Evolutionary conservation across 495 filamentous ascomycete genomes (phyloP).

Genomic region (Hypoxylon intermedium): DNA sequence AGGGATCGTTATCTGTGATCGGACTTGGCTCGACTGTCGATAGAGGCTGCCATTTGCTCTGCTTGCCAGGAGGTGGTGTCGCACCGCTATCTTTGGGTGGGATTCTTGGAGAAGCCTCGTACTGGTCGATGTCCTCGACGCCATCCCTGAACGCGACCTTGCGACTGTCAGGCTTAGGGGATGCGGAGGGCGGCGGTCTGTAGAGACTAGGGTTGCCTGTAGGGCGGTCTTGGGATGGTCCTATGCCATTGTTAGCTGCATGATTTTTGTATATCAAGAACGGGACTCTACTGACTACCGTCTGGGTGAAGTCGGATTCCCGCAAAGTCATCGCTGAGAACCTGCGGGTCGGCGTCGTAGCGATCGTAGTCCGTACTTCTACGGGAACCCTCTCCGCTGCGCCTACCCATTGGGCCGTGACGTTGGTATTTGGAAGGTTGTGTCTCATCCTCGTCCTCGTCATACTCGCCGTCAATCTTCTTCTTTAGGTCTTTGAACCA

Average conservation of each 20-base stretch:
- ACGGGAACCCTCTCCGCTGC: slow-evolving; percentile 57
- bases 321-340: slow-evolving; percentile 90
- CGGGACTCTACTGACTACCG: slow-evolving; percentile 64
- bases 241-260: slow-evolving; percentile 29
- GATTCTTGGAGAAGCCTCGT: slow-evolving; percentile 64
- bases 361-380: slow-evolving; percentile 83
- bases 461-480: slow-evolving; percentile 84
- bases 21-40: slow-evolving; percentile 86
- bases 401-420: slow-evolving; percentile 42
- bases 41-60: slow-evolving; percentile 96
- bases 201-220: slow-evolving; percentile 75
- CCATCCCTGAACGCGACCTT: slow-evolving; percentile 80
- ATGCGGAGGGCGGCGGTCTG: slow-evolving; percentile 70
- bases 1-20: slow-evolving; percentile 90
- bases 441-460: slow-evolving; percentile 62
- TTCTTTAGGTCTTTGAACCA: slow-evolving; percentile 93
- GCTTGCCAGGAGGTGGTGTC: slow-evolving; percentile 58
- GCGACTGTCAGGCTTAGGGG: slow-evolving; percentile 67
- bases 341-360: slow-evolving; percentile 94
- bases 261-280: background rate
- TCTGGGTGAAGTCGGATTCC: slow-evolving; percentile 82
- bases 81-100: slow-evolving; percentile 48
- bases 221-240: slow-evolving; percentile 28
- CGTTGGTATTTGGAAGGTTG: slow-evolving; percentile 46
- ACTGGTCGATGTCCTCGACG: slow-evolving; percentile 81